A percentile compares a stretch with the other conserved stretches of the same genome.
phyloP scores from a whole-genome alignment of 2,329 filamentous ascomycete genomes.

The Cytospora piceicola region DNA sequence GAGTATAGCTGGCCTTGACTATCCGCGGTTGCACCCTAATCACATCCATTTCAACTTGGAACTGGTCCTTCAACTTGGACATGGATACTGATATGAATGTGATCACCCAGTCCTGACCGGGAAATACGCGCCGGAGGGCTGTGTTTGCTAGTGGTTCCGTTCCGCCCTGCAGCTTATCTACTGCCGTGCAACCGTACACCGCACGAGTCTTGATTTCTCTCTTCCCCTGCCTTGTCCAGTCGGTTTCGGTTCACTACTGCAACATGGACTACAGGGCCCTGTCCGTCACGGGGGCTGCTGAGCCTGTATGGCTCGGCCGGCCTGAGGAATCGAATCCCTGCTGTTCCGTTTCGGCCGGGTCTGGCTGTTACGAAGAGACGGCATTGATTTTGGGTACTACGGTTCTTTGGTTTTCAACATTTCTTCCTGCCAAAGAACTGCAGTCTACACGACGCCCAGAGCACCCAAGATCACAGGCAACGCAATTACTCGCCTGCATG shows the following conservation, averaged over 20 bases:
- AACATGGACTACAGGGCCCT: background rate
- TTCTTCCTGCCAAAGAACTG: background rate
- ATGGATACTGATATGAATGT: too few relatives aligned
- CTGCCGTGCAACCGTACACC: background rate
- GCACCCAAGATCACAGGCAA: background rate
- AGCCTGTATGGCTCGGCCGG: background rate
- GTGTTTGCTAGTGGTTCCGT: background rate
- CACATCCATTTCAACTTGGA: too few relatives aligned
- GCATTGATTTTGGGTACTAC: background rate
- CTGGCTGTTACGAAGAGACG: background rate
- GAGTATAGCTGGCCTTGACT: background rate
- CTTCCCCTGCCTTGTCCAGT: background rate
- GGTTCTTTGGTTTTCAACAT: too few relatives aligned
- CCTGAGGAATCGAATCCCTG: slow-evolving; percentile 1
- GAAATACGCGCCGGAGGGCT: background rate
- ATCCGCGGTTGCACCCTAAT: background rate
- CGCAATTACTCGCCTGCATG: background rate
- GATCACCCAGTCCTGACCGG: background rate
- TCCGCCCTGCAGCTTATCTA: background rate
- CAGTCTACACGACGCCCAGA: background rate
- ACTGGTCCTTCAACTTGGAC: too few relatives aligned
- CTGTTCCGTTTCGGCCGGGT: background rate
- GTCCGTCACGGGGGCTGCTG: background rate
- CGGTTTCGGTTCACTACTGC: background rate
- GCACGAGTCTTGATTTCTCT: background rate